A percentile compares a stretch with the other conserved stretches of the same genome.
Conservation (phyloP, 2,329 filamentous ascomycete genomes). For the Gnomoniopsis smithogilvyi region DNA sequence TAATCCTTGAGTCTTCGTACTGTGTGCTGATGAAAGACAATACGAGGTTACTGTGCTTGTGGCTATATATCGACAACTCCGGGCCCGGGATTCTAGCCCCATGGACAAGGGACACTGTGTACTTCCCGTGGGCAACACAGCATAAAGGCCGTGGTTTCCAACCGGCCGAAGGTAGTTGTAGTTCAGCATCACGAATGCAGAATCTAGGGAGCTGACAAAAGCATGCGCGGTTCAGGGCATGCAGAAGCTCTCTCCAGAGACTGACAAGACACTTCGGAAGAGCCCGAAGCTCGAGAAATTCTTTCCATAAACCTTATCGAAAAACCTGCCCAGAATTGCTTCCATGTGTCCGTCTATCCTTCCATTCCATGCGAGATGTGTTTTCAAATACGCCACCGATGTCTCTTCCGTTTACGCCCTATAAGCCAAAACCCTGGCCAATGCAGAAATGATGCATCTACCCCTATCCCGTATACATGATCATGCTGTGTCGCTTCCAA, state of each 20-base stretch:
- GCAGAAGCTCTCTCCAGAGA: background rate
- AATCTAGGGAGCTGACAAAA: background rate
- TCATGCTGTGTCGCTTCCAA: slow-evolving; percentile 15
- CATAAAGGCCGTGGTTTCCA: background rate
- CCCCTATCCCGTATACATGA: slow-evolving; percentile 9
- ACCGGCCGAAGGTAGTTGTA: background rate
- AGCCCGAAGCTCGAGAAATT: background rate
- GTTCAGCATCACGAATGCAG: background rate
- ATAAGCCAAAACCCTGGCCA: background rate
- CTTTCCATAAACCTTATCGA: background rate
- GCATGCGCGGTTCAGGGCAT: background rate
- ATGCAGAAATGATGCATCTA: slow-evolving; percentile 10
- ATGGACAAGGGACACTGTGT: background rate
- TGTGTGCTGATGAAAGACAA: background rate
- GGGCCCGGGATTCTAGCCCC: background rate
- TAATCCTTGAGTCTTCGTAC: background rate
- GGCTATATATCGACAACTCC: background rate
- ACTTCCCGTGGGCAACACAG: background rate
- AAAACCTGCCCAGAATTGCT: background rate
- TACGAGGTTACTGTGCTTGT: slow-evolving; percentile 4
- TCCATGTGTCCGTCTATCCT: slow-evolving; percentile 6
- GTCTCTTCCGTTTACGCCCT: background rate
- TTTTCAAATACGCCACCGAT: slow-evolving; percentile 11
- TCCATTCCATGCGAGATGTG: slow-evolving; percentile 11
- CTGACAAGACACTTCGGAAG: background rate